Conservation (phyloP, 2,329 filamentous ascomycete genomes). For the Fusarium sp. region DNA sequence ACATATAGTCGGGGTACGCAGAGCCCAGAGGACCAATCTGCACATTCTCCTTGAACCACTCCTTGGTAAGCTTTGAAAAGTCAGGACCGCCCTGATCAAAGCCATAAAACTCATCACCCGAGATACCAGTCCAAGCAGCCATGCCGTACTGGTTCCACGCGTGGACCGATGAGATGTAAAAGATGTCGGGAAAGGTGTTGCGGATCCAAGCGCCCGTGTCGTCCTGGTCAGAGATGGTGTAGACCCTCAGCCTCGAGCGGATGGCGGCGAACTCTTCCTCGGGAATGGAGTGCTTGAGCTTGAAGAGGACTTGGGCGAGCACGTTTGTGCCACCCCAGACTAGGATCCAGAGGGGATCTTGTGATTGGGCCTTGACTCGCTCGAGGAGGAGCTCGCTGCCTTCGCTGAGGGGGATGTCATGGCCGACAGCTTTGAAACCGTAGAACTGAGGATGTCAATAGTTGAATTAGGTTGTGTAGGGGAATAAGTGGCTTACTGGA, state of each 20-base stretch:
- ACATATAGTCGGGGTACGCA: slow-evolving; percentile 60
- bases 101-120: slow-evolving; percentile 50
- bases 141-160: slow-evolving; percentile 66
- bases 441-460: slow-evolving; percentile 43
- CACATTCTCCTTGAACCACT: slow-evolving; percentile 66
- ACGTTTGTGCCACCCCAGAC: slow-evolving; percentile 66
- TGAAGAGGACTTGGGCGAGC: slow-evolving; percentile 60
- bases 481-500: slow-evolving; percentile 35
- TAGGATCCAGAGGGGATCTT: slow-evolving; percentile 62
- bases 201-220: slow-evolving; percentile 69
- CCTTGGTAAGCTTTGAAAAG: slow-evolving; percentile 58
- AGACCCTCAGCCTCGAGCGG: slow-evolving; percentile 59
- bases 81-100: slow-evolving; percentile 53
- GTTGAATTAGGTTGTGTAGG: background rate
- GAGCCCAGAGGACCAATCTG: slow-evolving; percentile 60
- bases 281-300: slow-evolving; percentile 45
- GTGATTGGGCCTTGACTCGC: slow-evolving; percentile 34
- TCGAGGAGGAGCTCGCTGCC: slow-evolving; percentile 58
- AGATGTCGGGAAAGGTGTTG: slow-evolving; percentile 63
- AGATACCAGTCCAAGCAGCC: slow-evolving; percentile 69
- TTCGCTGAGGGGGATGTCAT: slow-evolving; percentile 47
- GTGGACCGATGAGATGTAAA: slow-evolving; percentile 68
- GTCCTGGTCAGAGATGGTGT: slow-evolving; percentile 71
- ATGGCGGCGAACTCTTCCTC: slow-evolving; percentile 51
- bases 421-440: slow-evolving; percentile 48